Evolutionary conservation across 2,329 filamentous ascomycete genomes (phyloP), one percentile per base, ranked within the genome.

Genomic region (Microdochium paspali): DNA sequence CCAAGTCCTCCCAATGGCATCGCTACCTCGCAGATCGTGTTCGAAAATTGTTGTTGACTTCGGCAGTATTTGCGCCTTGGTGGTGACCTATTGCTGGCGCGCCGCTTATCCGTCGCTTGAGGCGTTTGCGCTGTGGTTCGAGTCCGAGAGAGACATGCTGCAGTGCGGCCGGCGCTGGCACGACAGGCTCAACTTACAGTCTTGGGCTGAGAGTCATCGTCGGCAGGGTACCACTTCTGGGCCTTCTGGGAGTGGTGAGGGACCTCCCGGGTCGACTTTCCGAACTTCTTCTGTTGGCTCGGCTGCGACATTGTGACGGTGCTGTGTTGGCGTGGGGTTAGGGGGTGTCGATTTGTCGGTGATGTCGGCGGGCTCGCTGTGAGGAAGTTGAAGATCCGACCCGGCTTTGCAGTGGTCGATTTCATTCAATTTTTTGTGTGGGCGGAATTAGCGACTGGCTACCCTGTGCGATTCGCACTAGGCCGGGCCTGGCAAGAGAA

Each of bases 161-260:
- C 35, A 40, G 23, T 40, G n/a, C n/a, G 6, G 20, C 23, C 18
- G 13, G 35, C 18, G n/a, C n/a, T 40, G 18, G 35, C 35, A 40
- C 35, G 6, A 40, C 35, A 40, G 35, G 54, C 49, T 52, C 47
- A 65, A 87, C 90, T 81, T 82, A 98, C 93, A 87, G 94, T 91
- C 84, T 90, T 95, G 66, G 83, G 81, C 75, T 85, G 77, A 70
- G 80, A 70, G 69, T 91, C 87, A 74, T 96, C 91, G 73, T 94
- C 87, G 69, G 89, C 87, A 72, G 90, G 88, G 79, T 98, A 98
- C 89, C 91, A 98, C 80, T 96, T 97, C 81, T 87, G 84, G 66
- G 91, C 91, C 87, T 94, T 95, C 75, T 95, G 83, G 69, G 80
- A 79, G 73, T 79, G 73, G 74, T 87, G 82, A 72, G 87, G 90